Evolutionary conservation across 1,139 yeast species (phyloP), one percentile per base, ranked within the genome.

Genomic region (Pneumocystis jirovecii): DNA sequence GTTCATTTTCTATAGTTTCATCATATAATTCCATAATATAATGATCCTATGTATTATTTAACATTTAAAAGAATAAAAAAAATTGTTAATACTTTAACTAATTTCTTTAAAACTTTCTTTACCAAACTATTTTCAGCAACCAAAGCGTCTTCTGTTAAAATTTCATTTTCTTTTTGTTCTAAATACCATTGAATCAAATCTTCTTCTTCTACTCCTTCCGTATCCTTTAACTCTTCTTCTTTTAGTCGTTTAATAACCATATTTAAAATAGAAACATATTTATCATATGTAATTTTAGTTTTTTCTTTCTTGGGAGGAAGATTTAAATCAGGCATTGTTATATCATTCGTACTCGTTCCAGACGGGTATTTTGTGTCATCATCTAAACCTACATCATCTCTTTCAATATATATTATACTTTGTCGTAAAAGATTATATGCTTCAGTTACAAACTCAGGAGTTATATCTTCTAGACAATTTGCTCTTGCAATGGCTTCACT

Each of bases 401-500:
- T 87, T 73, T 93, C 97, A 62, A 93, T 97, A 70, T 95, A 84
- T 70, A 93, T 89, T 68, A 93, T 91, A 61, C 96, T 88, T 76
- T 89, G 96, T 72, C 95, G 85, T 71, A 93, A 80, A 68, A 93
- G 79, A 72, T 88, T 95, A 75, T 87, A 91, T 0, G 98, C 98
- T 74, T 95, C 98, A 1, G 91, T 87, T 61, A 93, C 97, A 75
- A 90, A 88, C 60, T 83, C 82, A 35, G 96, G 90, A 0, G 95
- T 85, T 67, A 95, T 89, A 67, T 84, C 89, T 70, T 89, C 95
- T 12, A 93, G 87, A 77, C 98, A 93, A 75, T 93, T 93, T 59
- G 98, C 97, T 71, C 96, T 83, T 0, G 98, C 98, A 76, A 93
- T 93, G 1, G 97, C 98, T 76, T 93, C 99, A 10, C 95, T 85